Evolutionary conservation across 495 filamentous ascomycete species (phyloP).

Genomic region (Tuber indicum): DNA sequence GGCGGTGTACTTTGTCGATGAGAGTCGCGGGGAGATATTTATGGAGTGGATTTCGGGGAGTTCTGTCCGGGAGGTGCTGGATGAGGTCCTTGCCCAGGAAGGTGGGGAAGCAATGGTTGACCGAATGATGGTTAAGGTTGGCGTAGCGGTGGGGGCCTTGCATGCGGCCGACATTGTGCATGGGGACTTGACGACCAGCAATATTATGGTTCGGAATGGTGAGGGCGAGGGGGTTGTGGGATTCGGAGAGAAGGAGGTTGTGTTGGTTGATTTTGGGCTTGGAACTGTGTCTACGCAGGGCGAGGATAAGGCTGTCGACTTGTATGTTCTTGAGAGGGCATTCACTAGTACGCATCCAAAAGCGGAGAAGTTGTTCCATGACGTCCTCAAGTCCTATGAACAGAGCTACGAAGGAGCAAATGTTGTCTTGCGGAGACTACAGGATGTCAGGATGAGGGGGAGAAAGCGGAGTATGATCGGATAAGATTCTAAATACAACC

Average conservation of each 20-base stretch:
- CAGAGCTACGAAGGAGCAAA: constrained; percentile 34
- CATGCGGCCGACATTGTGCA: constrained; percentile 80
- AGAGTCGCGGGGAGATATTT: constrained; percentile 63
- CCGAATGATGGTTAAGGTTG: constrained; percentile 62
- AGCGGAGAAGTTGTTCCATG: constrained; percentile 68
- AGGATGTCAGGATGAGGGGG: constrained; percentile 93
- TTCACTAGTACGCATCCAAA: constrained; percentile 90
- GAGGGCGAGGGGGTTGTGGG: constrained; percentile 30
- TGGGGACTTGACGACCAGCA: constrained; percentile 95
- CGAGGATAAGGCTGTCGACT: constrained; percentile 90
- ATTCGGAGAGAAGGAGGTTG: constrained; percentile 61
- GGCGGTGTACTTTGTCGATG: constrained; percentile 43
- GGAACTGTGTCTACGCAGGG: constrained; percentile 74
- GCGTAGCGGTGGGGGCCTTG: constrained; percentile 65
- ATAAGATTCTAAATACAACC: constrained; percentile 41
- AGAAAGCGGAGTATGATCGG: constrained; percentile 97
- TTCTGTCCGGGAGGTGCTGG: constrained; percentile 61
- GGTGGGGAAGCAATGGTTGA: constrained; percentile 46
- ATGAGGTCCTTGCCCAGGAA: constrained; percentile 54
- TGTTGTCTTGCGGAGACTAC: constrained; percentile 56
- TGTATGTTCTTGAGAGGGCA: constrained; percentile 95
- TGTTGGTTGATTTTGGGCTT: constrained; percentile 93
- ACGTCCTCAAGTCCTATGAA: constrained; percentile 56
- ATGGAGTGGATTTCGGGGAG: constrained; percentile 85
- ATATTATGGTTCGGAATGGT: constrained; percentile 68